Evolutionary conservation across 768 basidiomycete genomes (phyloP).

Genomic region (Coprinopsis sp.): DNA sequence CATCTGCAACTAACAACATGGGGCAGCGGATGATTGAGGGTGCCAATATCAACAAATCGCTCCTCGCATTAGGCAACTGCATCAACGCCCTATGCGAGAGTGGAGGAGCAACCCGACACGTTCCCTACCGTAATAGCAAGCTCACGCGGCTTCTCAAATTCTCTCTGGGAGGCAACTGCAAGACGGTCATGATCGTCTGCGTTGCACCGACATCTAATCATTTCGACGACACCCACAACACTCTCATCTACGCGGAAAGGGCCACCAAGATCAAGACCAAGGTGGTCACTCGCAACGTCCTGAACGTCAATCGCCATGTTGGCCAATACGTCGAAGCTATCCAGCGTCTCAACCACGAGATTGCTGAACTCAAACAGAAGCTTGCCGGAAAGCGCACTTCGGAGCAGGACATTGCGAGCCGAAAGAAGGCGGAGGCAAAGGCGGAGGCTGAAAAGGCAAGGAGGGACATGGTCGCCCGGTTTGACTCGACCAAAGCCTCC

Average conservation of each 20-base stretch:
- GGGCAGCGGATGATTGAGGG: slow-evolving; percentile 98
- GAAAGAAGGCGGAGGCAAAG: slow-evolving; percentile 66
- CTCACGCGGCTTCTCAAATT: slow-evolving; percentile 96
- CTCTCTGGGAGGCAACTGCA: slow-evolving; percentile 97
- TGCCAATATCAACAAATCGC: slow-evolving; percentile 98
- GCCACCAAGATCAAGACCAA: slow-evolving; percentile 99
- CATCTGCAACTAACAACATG: slow-evolving; percentile 95
- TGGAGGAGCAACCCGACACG: slow-evolving; percentile 79
- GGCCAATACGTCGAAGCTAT: slow-evolving; percentile 95
- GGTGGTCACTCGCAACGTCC: slow-evolving; percentile 91
- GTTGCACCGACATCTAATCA: slow-evolving; percentile 92
- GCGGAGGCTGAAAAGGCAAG: slow-evolving; percentile 72
- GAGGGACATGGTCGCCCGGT: slow-evolving; percentile 65
- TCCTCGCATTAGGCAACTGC: slow-evolving; percentile 95
- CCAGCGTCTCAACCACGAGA: slow-evolving; percentile 78
- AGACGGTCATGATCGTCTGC: slow-evolving; percentile 99
- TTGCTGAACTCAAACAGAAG: slow-evolving; percentile 82
- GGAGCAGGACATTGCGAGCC: slow-evolving; percentile 59
- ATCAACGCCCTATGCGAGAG: slow-evolving; percentile 98
- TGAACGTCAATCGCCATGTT: slow-evolving; percentile 92
- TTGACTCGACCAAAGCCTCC: slow-evolving; percentile 64
- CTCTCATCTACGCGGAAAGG: slow-evolving; percentile 93
- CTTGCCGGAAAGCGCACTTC: slow-evolving; percentile 63
- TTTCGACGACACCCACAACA: slow-evolving; percentile 99
- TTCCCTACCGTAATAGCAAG: slow-evolving; percentile 98